These are phyloP conservation scores for Brassica juncea DNA, from an alignment of 345 rosid species.

Conservation along the genomic window DNA sequence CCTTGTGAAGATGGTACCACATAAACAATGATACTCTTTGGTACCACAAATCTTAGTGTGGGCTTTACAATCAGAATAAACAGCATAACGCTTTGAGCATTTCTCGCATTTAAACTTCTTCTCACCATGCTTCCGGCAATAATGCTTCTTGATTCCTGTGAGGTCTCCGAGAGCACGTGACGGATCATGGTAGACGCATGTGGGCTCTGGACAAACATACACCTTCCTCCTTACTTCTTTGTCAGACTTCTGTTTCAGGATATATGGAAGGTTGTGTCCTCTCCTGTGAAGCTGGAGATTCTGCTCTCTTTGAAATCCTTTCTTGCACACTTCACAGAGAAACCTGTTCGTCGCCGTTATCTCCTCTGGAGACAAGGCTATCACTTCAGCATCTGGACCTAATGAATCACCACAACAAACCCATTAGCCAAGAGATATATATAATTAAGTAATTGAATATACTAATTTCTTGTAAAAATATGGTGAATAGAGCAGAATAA, in stretches of 20 bases:
- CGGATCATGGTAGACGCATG: slow-evolving; percentile 82
- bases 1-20: slow-evolving; percentile 83
- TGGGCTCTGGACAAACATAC: slow-evolving; percentile 75
- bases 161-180: slow-evolving; percentile 81
- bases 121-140: slow-evolving; percentile 69
- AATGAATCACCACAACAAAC: neutral
- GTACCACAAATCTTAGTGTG: slow-evolving; percentile 68
- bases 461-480: slow-evolving; percentile 24
- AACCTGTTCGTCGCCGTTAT: slow-evolving; percentile 81
- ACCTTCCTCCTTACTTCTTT: slow-evolving; percentile 72
- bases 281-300: slow-evolving; percentile 80
- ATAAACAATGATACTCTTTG: slow-evolving; percentile 70
- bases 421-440: neutral
- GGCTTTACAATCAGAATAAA: slow-evolving; percentile 79
- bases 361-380: slow-evolving; percentile 75
- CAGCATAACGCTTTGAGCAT: slow-evolving; percentile 70
- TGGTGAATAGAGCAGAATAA: neutral
- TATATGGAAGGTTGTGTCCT: slow-evolving; percentile 83
- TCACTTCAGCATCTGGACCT: slow-evolving; percentile 88
- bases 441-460: neutral
- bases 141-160: slow-evolving; percentile 76
- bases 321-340: slow-evolving; percentile 79
- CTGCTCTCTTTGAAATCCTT: slow-evolving; percentile 80
- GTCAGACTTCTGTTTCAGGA: slow-evolving; percentile 64
- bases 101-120: slow-evolving; percentile 79